Conservation (phyloP, 2,329 filamentous ascomycete species). For the Calcarisporium arbuscula region DNA sequence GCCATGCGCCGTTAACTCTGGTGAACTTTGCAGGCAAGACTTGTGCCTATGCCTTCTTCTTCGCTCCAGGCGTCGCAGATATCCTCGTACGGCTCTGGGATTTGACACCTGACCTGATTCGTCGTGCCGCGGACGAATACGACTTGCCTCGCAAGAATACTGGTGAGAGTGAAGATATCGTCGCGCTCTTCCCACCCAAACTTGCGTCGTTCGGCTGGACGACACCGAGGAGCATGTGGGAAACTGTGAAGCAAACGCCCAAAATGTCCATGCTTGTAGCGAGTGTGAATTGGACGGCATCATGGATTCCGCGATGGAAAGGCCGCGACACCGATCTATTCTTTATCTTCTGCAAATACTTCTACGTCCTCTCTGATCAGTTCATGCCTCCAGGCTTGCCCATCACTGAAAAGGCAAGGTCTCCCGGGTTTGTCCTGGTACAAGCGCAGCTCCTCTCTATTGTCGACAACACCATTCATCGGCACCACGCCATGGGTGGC, state of each 20-base stretch:
- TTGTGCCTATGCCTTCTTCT: conserved; percentile 89
- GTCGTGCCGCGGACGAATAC: conserved; percentile 65
- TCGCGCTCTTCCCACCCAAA: conserved; percentile 61
- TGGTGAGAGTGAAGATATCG: conserved; percentile 57
- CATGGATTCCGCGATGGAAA: conserved; percentile 80
- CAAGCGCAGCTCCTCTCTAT: conserved; percentile 76
- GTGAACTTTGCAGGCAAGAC: conserved; percentile 87
- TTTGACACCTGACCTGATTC: conserved; percentile 60
- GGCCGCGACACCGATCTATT: conserved; percentile 84
- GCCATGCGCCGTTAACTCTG: conserved; percentile 58
- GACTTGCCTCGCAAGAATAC: conserved; percentile 51
- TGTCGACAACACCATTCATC: conserved; percentile 77
- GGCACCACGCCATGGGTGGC: conserved; percentile 52
- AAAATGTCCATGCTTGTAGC: conserved; percentile 60
- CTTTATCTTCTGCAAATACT: conserved; percentile 87
- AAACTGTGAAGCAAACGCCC: conserved; percentile 59
- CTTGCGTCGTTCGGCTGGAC: conserved; percentile 55
- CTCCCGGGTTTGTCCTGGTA: conserved; percentile 72
- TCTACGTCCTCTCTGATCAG: conserved; percentile 71
- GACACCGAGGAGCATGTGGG: conserved; percentile 39
- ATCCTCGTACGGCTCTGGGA: conserved; percentile 78
- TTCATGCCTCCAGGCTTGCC: conserved; percentile 54
- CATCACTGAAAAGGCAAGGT: conserved; percentile 51
- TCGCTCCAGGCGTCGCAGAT: conserved; percentile 79
- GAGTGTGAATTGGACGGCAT: conserved; percentile 76